Conservation (phyloP, 805 yeast species). For the Clavispora asparagi region DNA sequence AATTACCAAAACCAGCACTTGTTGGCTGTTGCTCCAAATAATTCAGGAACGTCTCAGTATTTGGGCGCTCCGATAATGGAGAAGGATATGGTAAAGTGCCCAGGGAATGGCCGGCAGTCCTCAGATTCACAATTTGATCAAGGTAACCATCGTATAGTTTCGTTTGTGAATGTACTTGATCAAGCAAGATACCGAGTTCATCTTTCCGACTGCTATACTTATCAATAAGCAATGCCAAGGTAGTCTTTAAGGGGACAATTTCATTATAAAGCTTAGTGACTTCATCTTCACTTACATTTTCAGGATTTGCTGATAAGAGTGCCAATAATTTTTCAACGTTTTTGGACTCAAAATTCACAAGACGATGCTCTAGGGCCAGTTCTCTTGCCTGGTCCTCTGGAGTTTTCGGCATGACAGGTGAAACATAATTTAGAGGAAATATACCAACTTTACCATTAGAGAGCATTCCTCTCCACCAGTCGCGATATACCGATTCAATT, state of each 20-base stretch:
- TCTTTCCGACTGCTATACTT: conserved; percentile 72
- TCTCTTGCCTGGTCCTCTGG: conserved; percentile 54
- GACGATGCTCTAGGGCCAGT: conserved; percentile 42
- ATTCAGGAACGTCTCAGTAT: neutral
- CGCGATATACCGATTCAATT: conserved; percentile 80
- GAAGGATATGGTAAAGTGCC: conserved; percentile 6
- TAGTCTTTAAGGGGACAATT: conserved; percentile 67
- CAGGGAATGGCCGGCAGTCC: conserved; percentile 2
- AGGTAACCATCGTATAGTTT: conserved; percentile 63
- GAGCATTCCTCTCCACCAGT: conserved; percentile 93
- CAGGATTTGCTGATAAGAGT: conserved; percentile 37
- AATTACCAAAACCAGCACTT: conserved; percentile 38
- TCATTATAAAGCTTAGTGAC: conserved; percentile 70
- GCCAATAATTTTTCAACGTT: conserved; percentile 70
- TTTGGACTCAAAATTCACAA: conserved; percentile 46
- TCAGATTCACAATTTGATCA: conserved; percentile 30
- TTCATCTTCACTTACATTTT: conserved; percentile 49
- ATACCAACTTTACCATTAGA: conserved; percentile 74
- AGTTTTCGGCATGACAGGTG: conserved; percentile 65
- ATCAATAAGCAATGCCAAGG: conserved; percentile 69
- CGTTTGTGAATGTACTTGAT: conserved; percentile 65
- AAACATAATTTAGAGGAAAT: conserved; percentile 88
- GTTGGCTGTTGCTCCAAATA: conserved; percentile 28
- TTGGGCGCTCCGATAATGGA: neutral
- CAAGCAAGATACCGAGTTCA: conserved; percentile 67